These are phyloP conservation scores for Medicago arabica DNA, from an alignment of 306 rosid species.

Conservation along the genomic window DNA sequence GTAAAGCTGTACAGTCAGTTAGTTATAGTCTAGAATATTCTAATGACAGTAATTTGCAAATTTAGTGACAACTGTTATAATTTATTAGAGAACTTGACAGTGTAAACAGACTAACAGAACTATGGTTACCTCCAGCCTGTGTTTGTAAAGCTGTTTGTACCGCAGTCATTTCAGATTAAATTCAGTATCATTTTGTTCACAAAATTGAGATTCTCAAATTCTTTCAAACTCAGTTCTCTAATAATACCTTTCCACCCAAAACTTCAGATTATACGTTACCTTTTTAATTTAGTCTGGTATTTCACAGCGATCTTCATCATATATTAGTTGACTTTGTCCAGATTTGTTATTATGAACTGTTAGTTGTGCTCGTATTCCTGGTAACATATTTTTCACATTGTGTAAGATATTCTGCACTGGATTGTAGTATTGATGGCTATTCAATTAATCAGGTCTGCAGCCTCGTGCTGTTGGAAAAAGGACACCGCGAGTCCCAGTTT, in stretches of 20 bases:
- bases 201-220: slow-evolving; percentile 9
- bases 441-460: slow-evolving; percentile 57
- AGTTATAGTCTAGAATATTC: slow-evolving; percentile 1
- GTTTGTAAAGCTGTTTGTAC: slow-evolving; percentile 4
- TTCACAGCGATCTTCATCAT: slow-evolving; percentile 1
- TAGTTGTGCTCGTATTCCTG: slow-evolving; percentile 2
- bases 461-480: slow-evolving; percentile 88
- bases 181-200: neutral
- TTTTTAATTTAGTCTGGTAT: slow-evolving; percentile 22
- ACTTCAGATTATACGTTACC: slow-evolving; percentile 5
- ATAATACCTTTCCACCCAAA: slow-evolving; percentile 1
- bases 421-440: slow-evolving; percentile 37
- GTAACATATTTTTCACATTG: slow-evolving; percentile 3
- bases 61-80: neutral
- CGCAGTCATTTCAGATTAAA: neutral
- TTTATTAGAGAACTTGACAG: neutral
- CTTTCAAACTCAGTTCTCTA: neutral
- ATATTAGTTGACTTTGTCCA: slow-evolving; percentile 11
- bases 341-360: slow-evolving; percentile 9
- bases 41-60: neutral
- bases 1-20: slow-evolving; percentile 7
- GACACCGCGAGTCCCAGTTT: slow-evolving; percentile 81
- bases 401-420: slow-evolving; percentile 22
- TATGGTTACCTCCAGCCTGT: neutral
- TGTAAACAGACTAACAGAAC: slow-evolving; percentile 1